Conservation (phyloP, 108 stramenopile species). For the Discostella stelligeroides region DNA sequence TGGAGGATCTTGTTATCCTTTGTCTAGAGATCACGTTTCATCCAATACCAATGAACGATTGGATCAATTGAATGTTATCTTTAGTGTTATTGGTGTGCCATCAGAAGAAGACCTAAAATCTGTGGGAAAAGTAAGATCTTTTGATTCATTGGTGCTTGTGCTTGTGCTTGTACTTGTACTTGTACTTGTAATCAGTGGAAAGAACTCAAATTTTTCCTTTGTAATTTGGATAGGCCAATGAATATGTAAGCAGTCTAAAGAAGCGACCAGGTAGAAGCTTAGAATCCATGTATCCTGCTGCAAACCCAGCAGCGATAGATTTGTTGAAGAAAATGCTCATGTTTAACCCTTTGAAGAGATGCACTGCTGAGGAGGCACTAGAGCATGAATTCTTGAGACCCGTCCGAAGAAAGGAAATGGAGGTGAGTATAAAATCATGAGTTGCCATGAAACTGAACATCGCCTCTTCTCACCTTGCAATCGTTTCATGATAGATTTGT, state of each 20-base stretch:
- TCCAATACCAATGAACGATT: constrained; percentile 69
- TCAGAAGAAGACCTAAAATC: constrained; percentile 78
- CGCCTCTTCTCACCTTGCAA: constrained; percentile 3
- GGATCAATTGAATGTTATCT: constrained; percentile 98
- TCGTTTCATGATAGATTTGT: constrained; percentile 20
- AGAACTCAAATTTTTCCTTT: not conserved
- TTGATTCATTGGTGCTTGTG: not conserved
- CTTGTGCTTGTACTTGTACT: too few relatives aligned
- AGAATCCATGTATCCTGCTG: constrained; percentile 72
- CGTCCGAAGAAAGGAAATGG: constrained; percentile 67
- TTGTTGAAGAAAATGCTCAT: constrained; percentile 91
- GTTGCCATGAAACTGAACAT: constrained; percentile 16
- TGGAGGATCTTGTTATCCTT: constrained; percentile 96
- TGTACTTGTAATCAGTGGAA: not conserved
- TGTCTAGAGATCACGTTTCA: constrained; percentile 75
- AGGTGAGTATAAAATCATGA: too few relatives aligned
- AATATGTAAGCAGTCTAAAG: constrained; percentile 78
- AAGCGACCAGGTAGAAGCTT: constrained; percentile 59
- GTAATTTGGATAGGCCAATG: constrained; percentile 45
- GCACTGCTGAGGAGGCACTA: constrained; percentile 92
- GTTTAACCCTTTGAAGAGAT: constrained; percentile 91
- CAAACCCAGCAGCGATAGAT: constrained; percentile 84
- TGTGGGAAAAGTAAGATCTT: constrained; percentile 64
- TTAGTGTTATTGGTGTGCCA: constrained; percentile 94
- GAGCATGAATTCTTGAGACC: constrained; percentile 87